Evolutionary conservation across 345 rosid genomes (phyloP).

Genomic region (Balakata baccata): DNA sequence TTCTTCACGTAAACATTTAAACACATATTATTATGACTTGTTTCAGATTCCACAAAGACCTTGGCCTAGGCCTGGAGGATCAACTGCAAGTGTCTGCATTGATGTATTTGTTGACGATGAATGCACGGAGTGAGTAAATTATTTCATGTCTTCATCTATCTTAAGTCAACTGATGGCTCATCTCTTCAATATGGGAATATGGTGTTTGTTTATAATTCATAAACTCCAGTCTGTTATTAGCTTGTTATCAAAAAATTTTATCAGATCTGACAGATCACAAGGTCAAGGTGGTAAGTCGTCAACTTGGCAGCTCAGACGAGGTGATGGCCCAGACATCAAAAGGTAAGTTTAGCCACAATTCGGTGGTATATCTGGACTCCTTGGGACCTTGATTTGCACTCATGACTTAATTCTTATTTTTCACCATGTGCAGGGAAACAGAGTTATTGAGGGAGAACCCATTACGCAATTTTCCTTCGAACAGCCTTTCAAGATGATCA

Average conservation of each 20-base stretch:
- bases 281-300: constrained; percentile 30
- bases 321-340: constrained; percentile 41
- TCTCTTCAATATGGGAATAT: background rate
- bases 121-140: constrained; percentile 50
- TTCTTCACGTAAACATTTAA: background rate
- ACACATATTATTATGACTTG: background rate
- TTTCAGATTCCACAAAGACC: constrained; percentile 67
- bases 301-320: constrained; percentile 34
- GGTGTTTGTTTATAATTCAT: background rate
- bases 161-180: background rate
- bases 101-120: constrained; percentile 85
- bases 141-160: background rate
- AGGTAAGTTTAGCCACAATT: constrained; percentile 30
- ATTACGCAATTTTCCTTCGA: constrained; percentile 68
- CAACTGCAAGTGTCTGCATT: constrained; percentile 44
- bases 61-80: constrained; percentile 37
- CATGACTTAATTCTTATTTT: background rate
- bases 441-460: constrained; percentile 79
- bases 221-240: background rate
- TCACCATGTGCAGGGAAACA: constrained; percentile 50
- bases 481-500: constrained; percentile 66
- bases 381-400: background rate
- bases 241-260: background rate
- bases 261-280: constrained; percentile 26
- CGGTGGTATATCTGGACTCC: background rate